Evolutionary conservation across 202 grass and related monocot genomes (phyloP), one percentile per base, ranked within the genome.

Genomic region (Brachypodium distachyon): DNA sequence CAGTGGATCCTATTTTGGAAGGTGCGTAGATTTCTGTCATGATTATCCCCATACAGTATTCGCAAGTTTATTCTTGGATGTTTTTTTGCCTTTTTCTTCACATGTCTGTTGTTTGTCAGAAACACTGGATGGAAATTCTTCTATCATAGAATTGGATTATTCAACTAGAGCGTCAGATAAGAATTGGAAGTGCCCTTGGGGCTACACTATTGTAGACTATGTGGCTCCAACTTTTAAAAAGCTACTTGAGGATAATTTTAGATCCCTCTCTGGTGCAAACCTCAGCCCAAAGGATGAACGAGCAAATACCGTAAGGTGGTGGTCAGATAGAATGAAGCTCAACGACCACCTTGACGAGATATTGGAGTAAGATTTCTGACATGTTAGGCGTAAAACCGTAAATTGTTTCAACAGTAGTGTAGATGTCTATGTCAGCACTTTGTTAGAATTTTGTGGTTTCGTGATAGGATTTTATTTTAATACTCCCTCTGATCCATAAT

Each of bases 111-210:
- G 67, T 62, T 84, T 81, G 42, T 37, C 84, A 98, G 95, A 85
- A 79, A 37, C n/a, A 12, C 82, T 84, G 53, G 39, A 68, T 72
- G 87, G 77, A 80, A 69, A 76, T 70, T 61, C n/a, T 63, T 77
- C 44, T 82, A 78, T 59, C 17, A 80, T 83, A 84, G 76, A 80
- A 53, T 55, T 85, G 31, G 55, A 25, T 19, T 54, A 78, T 70
- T 61, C 48, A 57, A 65, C 54, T 17, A 56, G 37, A 13, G 9
- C 40, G 32, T 56, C 37, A 44, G 44, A 83, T 71, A 98, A 86
- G 67, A 85, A 81, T 5, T 94, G 89, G 95, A 72, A 63, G 48
- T 98, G 95, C 72, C 95, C 95, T 39, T 94, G 95, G 95, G 87
- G 70, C 43, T 89, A 67, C 50, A 82, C 50, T 90, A 75, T 94